Evolutionary conservation across 2,329 filamentous ascomycete species (phyloP).

Genomic region (Pseudocercospora vitis): DNA sequence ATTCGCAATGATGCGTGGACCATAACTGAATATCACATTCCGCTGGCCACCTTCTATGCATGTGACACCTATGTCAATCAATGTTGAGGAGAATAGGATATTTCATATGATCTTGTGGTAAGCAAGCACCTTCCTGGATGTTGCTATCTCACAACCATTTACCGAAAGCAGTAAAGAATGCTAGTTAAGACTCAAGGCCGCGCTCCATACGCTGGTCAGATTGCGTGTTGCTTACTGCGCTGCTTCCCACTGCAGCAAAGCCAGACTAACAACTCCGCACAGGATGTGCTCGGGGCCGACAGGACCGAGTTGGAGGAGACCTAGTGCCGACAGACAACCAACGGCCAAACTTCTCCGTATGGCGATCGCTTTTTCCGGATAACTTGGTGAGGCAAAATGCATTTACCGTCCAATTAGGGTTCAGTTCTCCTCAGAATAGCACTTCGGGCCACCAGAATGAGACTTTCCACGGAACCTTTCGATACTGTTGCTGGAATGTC

Average conservation of each 20-base stretch:
- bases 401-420: neutral
- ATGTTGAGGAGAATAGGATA: too few species aligned
- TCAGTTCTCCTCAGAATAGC: neutral
- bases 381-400: neutral
- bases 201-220: too few species aligned
- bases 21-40: too few species aligned
- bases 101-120: too few species aligned
- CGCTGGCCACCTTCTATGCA: too few species aligned
- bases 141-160: too few species aligned
- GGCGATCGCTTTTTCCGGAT: constrained; percentile 23
- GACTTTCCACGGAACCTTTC: neutral
- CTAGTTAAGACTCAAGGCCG: too few species aligned
- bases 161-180: too few species aligned
- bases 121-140: too few species aligned
- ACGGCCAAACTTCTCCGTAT: constrained; percentile 28
- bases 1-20: too few species aligned
- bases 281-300: constrained; percentile 32
- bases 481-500: neutral
- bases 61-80: too few species aligned
- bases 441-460: neutral
- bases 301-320: constrained; percentile 33
- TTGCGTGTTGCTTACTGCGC: too few species aligned
- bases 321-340: constrained; percentile 35
- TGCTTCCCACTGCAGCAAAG: constrained; percentile 31
- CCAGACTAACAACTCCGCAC: constrained; percentile 26